Conservation (phyloP, 1,139 yeast genomes). For the Protomyces macrosporus region DNA sequence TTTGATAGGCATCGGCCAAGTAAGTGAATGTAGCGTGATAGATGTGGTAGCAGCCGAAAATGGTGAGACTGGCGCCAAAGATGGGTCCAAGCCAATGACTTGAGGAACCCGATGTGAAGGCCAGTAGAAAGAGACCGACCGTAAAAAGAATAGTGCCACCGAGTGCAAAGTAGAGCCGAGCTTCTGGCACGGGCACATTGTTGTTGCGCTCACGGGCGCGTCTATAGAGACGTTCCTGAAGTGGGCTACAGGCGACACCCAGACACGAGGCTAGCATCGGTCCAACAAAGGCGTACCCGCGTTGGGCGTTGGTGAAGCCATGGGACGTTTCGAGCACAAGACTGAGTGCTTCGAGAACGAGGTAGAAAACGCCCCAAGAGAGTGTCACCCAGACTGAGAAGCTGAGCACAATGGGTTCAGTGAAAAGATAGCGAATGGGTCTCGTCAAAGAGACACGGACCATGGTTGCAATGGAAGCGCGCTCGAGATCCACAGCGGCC, state of each 20-base stretch:
- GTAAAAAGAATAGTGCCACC: slow-evolving; percentile 63
- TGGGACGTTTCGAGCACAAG: slow-evolving; percentile 61
- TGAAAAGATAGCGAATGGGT: background rate
- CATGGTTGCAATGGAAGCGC: background rate
- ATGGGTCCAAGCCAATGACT: slow-evolving; percentile 19
- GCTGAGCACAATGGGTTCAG: slow-evolving; percentile 13
- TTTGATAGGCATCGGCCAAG: slow-evolving; percentile 69
- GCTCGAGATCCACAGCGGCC: slow-evolving; percentile 8
- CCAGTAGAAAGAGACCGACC: slow-evolving; percentile 70
- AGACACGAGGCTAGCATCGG: background rate
- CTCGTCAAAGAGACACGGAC: background rate
- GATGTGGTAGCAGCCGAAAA: slow-evolving; percentile 24
- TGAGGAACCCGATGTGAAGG: slow-evolving; percentile 55
- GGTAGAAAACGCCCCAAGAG: slow-evolving; percentile 57
- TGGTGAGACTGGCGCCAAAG: slow-evolving; percentile 10
- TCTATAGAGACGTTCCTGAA: background rate
- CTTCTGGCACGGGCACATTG: slow-evolving; percentile 40
- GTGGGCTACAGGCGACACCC: slow-evolving; percentile 44
- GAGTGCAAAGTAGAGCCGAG: slow-evolving; percentile 53
- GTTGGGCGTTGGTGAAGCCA: slow-evolving; percentile 61
- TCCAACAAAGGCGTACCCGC: slow-evolving; percentile 45
- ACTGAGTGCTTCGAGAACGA: slow-evolving; percentile 69
- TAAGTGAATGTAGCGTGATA: slow-evolving; percentile 39
- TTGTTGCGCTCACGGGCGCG: slow-evolving; percentile 39
- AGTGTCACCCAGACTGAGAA: slow-evolving; percentile 46